Conservation (phyloP, 1,284 basidiomycete genomes). For the Trametes sp. region DNA sequence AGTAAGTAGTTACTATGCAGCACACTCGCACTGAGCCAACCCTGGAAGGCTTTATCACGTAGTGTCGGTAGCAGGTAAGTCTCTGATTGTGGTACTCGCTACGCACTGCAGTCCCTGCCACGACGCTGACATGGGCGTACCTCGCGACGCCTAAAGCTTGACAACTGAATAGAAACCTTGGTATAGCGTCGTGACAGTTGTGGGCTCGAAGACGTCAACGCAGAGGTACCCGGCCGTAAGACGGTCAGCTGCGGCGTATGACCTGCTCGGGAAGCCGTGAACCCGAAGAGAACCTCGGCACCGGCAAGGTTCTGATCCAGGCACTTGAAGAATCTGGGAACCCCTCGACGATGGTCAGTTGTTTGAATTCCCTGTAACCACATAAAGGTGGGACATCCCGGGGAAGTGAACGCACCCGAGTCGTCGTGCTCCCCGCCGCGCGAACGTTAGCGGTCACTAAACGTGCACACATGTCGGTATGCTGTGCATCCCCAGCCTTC, state of each 20-base stretch:
- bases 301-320: no score
- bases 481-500: no score
- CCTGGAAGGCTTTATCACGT: background rate
- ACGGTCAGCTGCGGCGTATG: no score
- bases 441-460: no score
- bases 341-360: background rate
- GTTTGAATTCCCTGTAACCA: background rate
- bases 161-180: background rate
- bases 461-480: no score
- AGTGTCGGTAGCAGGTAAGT: background rate
- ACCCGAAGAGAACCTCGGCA: no score
- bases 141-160: background rate
- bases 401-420: no score
- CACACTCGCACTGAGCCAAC: background rate
- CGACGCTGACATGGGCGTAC: background rate
- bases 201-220: no score
- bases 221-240: no score
- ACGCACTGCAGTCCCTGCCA: background rate
- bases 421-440: background rate
- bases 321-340: background rate
- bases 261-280: no score
- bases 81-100: constrained; percentile 3
- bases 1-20: background rate
- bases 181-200: no score
- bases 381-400: no score